Base-by-base conservation (phyloP, 2,329 filamentous ascomycete genomes). In the Trichoderma harzianum region DNA sequence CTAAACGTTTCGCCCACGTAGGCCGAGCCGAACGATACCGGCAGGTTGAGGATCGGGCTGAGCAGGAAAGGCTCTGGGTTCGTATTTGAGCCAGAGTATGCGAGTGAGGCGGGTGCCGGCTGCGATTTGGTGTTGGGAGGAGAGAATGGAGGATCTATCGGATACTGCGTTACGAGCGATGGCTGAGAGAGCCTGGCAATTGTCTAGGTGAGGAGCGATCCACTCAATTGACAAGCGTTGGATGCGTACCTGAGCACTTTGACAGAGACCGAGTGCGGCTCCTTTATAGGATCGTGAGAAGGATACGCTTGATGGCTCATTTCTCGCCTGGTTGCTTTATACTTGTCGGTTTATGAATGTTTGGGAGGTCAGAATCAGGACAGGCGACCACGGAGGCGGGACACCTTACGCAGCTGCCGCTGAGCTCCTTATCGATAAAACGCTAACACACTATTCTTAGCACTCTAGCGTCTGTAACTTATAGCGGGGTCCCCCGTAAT, bases 1-100 rank as follows among this genome's bases (percentile, higher is more conserved):
- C 92, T 91, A 82, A 99, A 98, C 0, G 92, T 94, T 84, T 98
- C 95, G 77, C 96, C 96, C 24, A 98, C 95, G 80, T 98, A 98
- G 10, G 95, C 95, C 14, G 93, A 95, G 58, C 95, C 95, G 80
- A 99, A 98, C 0, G 94, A 92, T 18, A 94, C 91, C 11, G 96
- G 95, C 1, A 98, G 90, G 61, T 93, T 96, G 77, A 98, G 88
- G 68, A 90, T 85, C 1, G 89, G 89, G 39, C 86, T 87, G 74
- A 91, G 85, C 72, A 90, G 80, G 79, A 89, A 89, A 7, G 87
- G 86, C 16, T 84, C 81, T 5, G 87, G 83, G 74, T 88, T 89
- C 34, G 86, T 85, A 69, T 78, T 77, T 73, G 77, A 76, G 69
- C 77, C 77, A 32, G 82, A 78, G 80, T 94, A 95, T 57, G 93